Evolutionary conservation across 2,329 filamentous ascomycete species (phyloP).

Genomic region (Coniochaeta ligniaria): DNA sequence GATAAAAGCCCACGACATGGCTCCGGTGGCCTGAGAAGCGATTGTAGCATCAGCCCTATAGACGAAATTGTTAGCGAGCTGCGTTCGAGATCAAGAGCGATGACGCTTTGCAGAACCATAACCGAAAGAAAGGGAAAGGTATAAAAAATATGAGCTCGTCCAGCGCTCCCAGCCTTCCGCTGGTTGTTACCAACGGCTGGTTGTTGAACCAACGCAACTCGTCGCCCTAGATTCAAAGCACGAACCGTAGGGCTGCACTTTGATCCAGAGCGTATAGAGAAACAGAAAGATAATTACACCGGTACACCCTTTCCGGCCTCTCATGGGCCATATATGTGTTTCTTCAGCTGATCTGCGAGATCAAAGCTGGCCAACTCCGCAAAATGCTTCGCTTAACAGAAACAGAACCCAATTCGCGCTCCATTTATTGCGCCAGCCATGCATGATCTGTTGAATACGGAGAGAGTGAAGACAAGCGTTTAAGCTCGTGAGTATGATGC

Average conservation of each 20-base stretch:
- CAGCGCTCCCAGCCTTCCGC: neutral
- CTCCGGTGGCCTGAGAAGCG: slow-evolving; percentile 81
- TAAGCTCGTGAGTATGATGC: neutral
- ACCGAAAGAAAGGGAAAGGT: neutral
- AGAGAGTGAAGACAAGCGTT: neutral
- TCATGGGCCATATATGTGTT: slow-evolving; percentile 1
- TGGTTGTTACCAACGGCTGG: no score
- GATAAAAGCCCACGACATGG: slow-evolving; percentile 98
- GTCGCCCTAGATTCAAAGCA: slow-evolving; percentile 36
- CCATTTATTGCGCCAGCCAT: neutral
- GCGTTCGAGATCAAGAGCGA: neutral
- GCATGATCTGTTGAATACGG: neutral
- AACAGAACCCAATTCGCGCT: neutral
- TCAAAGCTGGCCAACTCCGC: neutral
- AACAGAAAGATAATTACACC: slow-evolving; percentile 12
- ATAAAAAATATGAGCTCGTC: neutral
- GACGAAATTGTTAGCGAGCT: neutral
- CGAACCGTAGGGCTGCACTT: slow-evolving; percentile 25
- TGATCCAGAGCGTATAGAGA: slow-evolving; percentile 32
- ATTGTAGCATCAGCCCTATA: slow-evolving; percentile 86
- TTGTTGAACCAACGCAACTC: slow-evolving; percentile 36
- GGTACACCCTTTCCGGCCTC: neutral
- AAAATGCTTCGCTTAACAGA: neutral
- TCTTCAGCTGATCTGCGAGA: neutral
- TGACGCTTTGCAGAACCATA: neutral